Evolutionary conservation across 1,284 basidiomycete genomes (phyloP).

Genomic region (Puccinia polysora): DNA sequence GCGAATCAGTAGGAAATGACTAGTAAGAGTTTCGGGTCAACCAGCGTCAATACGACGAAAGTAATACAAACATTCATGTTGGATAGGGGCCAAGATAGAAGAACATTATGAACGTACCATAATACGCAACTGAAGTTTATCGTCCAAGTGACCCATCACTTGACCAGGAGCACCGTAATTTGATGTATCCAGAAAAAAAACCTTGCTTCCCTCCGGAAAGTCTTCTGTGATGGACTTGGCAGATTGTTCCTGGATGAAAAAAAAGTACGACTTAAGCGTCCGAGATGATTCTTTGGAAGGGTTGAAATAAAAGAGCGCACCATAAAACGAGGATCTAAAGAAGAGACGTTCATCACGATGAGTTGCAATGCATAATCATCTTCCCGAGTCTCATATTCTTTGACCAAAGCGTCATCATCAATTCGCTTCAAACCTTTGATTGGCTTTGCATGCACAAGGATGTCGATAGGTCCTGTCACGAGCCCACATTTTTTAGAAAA

Average conservation of each 20-base stretch:
- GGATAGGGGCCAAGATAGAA: background rate
- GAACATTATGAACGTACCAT: slow-evolving; percentile 60
- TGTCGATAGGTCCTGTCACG: slow-evolving; percentile 63
- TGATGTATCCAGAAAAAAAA: slow-evolving; percentile 91
- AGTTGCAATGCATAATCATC: slow-evolving; percentile 80
- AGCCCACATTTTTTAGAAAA: slow-evolving; percentile 89
- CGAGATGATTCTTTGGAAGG: background rate
- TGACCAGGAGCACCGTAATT: slow-evolving; percentile 93
- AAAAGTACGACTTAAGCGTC: background rate
- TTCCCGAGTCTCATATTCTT: slow-evolving; percentile 91
- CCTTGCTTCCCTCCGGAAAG: slow-evolving; percentile 80
- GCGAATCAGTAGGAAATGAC: slow-evolving; percentile 77
- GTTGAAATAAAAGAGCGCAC: slow-evolving; percentile 56
- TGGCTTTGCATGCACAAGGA: slow-evolving; percentile 16
- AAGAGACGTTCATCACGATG: slow-evolving; percentile 68
- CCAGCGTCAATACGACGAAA: background rate
- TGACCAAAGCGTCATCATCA: slow-evolving; percentile 82
- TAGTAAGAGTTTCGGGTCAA: slow-evolving; percentile 51
- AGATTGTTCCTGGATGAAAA: slow-evolving; percentile 57
- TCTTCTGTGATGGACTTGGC: slow-evolving; percentile 79
- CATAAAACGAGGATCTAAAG: slow-evolving; percentile 82
- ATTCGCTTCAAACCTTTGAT: slow-evolving; percentile 72
- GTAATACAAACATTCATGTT: too few species aligned
- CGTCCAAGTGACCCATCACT: slow-evolving; percentile 67
- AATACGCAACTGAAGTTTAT: slow-evolving; percentile 69